Conservation (phyloP, 495 filamentous ascomycete genomes). For the Xylaria palmicola region DNA sequence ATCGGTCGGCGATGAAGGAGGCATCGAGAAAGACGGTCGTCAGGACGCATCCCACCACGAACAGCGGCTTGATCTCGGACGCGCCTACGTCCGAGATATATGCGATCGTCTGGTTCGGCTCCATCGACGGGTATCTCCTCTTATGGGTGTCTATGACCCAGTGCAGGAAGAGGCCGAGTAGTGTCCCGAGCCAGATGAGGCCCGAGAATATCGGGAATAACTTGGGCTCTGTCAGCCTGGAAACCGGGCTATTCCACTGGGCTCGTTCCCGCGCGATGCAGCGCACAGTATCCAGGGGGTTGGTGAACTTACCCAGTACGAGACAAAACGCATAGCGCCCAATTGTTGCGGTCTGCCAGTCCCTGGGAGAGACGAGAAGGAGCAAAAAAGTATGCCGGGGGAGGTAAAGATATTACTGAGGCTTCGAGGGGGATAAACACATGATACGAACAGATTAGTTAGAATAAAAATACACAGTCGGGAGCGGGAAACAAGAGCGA, state of each 20-base stretch:
- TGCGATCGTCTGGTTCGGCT: constrained; percentile 64
- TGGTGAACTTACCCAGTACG: constrained; percentile 48
- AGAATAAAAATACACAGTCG: background rate
- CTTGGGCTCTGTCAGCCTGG: constrained; percentile 51
- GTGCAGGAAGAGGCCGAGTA: constrained; percentile 48
- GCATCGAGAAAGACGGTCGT: constrained; percentile 84
- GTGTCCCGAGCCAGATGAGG: constrained; percentile 72
- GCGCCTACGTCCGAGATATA: constrained; percentile 85
- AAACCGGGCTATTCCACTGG: background rate
- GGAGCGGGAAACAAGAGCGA: background rate
- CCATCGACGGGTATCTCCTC: constrained; percentile 67
- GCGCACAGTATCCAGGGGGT: background rate
- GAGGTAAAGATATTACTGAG: too few species aligned
- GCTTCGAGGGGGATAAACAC: background rate
- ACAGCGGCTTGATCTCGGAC: constrained; percentile 72
- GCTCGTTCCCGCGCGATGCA: background rate
- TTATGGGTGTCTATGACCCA: constrained; percentile 63
- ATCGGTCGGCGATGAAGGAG: constrained; percentile 76
- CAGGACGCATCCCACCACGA: constrained; percentile 75
- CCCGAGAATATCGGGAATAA: constrained; percentile 78
- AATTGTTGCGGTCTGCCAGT: background rate
- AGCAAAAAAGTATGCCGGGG: too few species aligned
- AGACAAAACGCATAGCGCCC: constrained; percentile 65
- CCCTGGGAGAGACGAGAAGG: background rate
- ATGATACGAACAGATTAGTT: background rate